phyloP scores from a whole-genome alignment of 495 filamentous ascomycete genomes.

The Podospora appendiculata region DNA sequence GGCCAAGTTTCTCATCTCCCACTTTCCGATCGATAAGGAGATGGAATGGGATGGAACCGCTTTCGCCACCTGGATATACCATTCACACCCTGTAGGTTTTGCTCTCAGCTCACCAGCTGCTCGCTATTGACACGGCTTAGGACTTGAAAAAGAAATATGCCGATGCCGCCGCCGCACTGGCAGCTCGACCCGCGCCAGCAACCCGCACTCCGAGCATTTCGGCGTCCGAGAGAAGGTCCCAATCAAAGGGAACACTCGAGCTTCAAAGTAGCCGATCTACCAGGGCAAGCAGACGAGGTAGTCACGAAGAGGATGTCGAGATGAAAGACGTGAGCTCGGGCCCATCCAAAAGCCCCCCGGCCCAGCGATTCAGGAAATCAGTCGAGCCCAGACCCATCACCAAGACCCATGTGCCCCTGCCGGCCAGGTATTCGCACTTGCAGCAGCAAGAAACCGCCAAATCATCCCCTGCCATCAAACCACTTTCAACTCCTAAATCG shows the following conservation, averaged over 20 bases:
- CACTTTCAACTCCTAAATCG: background rate
- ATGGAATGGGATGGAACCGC: slow-evolving; percentile 24
- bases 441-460: background rate
- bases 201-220: no score
- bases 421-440: background rate
- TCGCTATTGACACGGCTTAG: background rate
- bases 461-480: background rate
- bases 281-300: slow-evolving; percentile 2
- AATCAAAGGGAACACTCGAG: background rate
- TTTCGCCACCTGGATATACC: slow-evolving; percentile 28
- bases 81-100: slow-evolving; percentile 25
- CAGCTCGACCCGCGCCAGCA: background rate
- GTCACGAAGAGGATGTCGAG: slow-evolving; percentile 4
- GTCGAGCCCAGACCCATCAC: background rate
- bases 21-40: slow-evolving; percentile 29
- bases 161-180: slow-evolving; percentile 4
- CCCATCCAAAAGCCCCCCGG: slow-evolving; percentile 5
- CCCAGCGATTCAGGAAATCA: background rate
- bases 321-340: background rate
- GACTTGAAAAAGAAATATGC: slow-evolving; percentile 9
- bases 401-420: background rate
- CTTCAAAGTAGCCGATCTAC: slow-evolving; percentile 6
- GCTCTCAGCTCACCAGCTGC: background rate
- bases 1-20: slow-evolving; percentile 31
- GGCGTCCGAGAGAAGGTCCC: background rate